Evolutionary conservation across 345 rosid species (phyloP), one percentile per base, ranked within the genome.

Genomic region (Ailanthus altissimus): DNA sequence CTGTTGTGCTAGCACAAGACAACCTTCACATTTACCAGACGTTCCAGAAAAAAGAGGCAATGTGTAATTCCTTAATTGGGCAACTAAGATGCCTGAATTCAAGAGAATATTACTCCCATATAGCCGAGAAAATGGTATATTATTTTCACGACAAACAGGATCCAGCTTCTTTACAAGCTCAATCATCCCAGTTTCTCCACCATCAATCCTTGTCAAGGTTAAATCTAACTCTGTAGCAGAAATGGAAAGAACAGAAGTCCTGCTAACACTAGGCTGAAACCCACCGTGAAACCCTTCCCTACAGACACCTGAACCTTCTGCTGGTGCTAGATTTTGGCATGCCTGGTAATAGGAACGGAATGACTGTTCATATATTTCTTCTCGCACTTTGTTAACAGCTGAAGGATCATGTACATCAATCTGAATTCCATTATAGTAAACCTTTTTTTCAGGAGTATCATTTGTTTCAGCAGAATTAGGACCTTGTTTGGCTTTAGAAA

Each of bases 1-100:
- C 97, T 96, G 99, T 85, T 96, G 98, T 36, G 98, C 97, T 59
- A 96, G 89, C 69, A 96, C 93, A 77, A 96, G 75, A 54, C 87
- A 80, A 69, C 98, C 99, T 88, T 93, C 92, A 75, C 98, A 93
- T 88, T 89, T 91, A 32, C 97, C 97, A 79, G 81, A 77, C 82
- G 91, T 86, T 67, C 90, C 95, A 71, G 94, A 85, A 78, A 96
- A 88, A 83, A 93, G 90, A 72, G 99, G 99, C 72, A 79, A 86
- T n/a, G 94, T 90, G 82, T 92, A 96, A 83, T 96, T 78, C 85
- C 99, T 84, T 75, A 96, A 78, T 84, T 87, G 91, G 79, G 86
- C 90, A 60, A 79, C 86, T 73, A 96, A 83, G 42, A 87, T 84
- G 73, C 94, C 91, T 16, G 92, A 81, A 54, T 68, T 84, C 85